Evolutionary conservation across 495 filamentous ascomycete species (phyloP).

Genomic region (Xylaria telfairii): DNA sequence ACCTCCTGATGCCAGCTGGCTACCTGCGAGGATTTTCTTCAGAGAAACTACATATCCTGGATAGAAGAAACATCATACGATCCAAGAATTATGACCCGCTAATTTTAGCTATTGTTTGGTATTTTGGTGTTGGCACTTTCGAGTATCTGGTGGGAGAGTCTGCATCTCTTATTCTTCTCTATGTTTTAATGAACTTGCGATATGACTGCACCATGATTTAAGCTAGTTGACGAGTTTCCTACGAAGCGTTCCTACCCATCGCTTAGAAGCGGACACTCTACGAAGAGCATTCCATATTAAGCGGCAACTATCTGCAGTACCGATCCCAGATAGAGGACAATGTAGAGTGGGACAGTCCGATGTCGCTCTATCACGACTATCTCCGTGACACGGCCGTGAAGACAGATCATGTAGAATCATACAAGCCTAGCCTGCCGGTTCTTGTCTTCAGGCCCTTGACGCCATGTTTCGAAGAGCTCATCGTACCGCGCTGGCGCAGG

Average conservation of each 20-base stretch:
- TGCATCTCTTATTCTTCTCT: not conserved
- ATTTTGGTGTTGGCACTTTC: not conserved
- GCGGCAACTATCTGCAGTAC: not conserved
- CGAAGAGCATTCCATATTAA: not conserved
- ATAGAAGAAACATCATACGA: no score
- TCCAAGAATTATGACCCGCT: not conserved
- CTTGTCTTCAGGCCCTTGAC: not conserved
- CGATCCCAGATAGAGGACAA: not conserved
- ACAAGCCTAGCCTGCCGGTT: not conserved
- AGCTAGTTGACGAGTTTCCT: not conserved
- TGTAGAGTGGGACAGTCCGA: not conserved
- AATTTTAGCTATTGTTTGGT: no score
- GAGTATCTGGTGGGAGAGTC: not conserved
- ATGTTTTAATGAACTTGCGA: not conserved
- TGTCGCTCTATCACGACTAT: slow-evolving; percentile 18
- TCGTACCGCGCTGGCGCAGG: not conserved
- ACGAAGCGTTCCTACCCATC: not conserved
- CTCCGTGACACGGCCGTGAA: not conserved
- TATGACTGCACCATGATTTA: not conserved
- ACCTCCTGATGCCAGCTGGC: not conserved
- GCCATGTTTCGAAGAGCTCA: slow-evolving; percentile 6
- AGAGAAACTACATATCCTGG: not conserved
- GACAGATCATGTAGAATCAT: not conserved
- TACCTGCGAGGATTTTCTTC: not conserved
- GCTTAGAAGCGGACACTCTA: not conserved